These are phyloP conservation scores for Rhododendron molle DNA, from an alignment of 148 eudicot genomes.

Conservation along the genomic window DNA sequence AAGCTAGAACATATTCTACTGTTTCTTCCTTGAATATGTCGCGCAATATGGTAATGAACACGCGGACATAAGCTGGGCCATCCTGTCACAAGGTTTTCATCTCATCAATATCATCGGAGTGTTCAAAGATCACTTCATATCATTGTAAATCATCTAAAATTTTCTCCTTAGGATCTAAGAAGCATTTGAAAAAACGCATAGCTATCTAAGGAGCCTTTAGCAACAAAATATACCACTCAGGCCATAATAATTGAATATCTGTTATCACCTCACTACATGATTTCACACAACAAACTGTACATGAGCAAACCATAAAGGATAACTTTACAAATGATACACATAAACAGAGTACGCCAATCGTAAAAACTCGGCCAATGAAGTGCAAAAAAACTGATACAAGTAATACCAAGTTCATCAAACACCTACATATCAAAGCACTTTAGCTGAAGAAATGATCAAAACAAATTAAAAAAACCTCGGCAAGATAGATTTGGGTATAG, in stretches of 20 bases:
- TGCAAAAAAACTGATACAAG: background rate
- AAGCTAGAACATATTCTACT: constrained; percentile 88
- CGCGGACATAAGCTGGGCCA: constrained; percentile 82
- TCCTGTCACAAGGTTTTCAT: constrained; percentile 51
- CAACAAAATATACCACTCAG: background rate
- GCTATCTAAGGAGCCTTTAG: background rate
- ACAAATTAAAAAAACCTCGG: background rate
- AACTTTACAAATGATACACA: background rate
- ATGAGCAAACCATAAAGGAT: background rate
- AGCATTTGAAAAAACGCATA: background rate
- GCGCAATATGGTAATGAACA: constrained; percentile 76
- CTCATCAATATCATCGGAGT: constrained; percentile 11
- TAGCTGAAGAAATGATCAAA: constrained; percentile 2
- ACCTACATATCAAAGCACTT: background rate
- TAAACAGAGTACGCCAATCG: background rate
- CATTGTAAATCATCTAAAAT: background rate
- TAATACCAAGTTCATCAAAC: background rate
- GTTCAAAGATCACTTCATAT: background rate
- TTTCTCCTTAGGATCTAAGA: background rate
- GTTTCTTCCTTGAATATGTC: constrained; percentile 96
- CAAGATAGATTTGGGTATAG: background rate
- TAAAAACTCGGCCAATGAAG: constrained; percentile 13
- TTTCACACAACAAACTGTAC: background rate
- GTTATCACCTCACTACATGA: background rate
- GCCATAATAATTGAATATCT: background rate